phyloP scores from a whole-genome alignment of 2,329 filamentous ascomycete genomes.

The Neonectria ditissima region DNA sequence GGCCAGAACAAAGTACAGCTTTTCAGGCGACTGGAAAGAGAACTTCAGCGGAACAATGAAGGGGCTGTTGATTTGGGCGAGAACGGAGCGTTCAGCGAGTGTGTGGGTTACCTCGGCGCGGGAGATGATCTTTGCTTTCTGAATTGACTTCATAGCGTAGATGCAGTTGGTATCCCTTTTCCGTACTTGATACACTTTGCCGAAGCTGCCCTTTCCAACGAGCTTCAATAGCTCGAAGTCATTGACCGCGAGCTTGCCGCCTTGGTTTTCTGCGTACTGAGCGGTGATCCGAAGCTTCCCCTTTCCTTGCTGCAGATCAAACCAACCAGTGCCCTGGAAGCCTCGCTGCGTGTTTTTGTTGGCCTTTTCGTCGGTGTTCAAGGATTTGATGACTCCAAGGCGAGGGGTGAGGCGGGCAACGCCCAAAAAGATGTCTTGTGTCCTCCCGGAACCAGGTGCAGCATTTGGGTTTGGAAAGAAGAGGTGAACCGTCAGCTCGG shows the following conservation, averaged over 20 bases:
- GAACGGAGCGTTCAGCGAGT: constrained; percentile 90
- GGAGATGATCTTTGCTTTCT: constrained; percentile 98
- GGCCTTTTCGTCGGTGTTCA: constrained; percentile 65
- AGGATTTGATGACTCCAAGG: constrained; percentile 74
- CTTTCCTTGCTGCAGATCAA: constrained; percentile 87
- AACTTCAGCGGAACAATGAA: constrained; percentile 99
- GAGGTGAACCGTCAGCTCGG: constrained; percentile 87
- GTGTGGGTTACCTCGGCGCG: constrained; percentile 96
- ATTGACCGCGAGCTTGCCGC: constrained; percentile 89
- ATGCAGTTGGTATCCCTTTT: constrained; percentile 97
- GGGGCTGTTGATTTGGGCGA: constrained; percentile 84
- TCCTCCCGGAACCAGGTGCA: constrained; percentile 84
- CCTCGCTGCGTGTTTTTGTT: constrained; percentile 61
- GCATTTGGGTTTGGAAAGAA: constrained; percentile 93
- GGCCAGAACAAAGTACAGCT: constrained; percentile 93
- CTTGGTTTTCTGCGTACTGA: constrained; percentile 91
- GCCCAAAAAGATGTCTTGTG: constrained; percentile 94
- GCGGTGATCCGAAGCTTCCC: constrained; percentile 91
- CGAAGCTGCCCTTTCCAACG: constrained; percentile 95
- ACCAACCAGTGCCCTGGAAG: constrained; percentile 85
- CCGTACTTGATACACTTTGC: constrained; percentile 98
- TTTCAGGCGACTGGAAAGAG: constrained; percentile 97
- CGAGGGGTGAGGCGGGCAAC: constrained; percentile 87
- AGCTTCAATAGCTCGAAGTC: constrained; percentile 97
- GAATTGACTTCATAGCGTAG: constrained; percentile 98